A percentile compares a stretch with the other conserved stretches of the same genome.
These are phyloP conservation scores for Cardiospermum halicacabum DNA, from an alignment of 345 rosid genomes.

Conservation along the genomic window DNA sequence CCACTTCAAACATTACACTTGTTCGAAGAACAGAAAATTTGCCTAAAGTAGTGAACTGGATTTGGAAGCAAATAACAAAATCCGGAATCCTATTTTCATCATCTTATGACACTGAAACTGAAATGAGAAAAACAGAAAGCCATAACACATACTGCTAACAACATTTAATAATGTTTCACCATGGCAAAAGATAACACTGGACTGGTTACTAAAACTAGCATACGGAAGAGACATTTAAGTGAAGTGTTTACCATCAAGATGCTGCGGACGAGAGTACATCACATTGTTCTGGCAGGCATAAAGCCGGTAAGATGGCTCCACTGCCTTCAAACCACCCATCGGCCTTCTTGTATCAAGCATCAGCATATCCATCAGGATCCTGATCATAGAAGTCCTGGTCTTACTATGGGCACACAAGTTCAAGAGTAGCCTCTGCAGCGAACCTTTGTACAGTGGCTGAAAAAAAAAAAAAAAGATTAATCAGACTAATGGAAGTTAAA, in stretches of 20 bases:
- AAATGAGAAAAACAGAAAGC: neutral
- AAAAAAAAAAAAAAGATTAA: slow-evolving; percentile 4
- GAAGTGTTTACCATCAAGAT: slow-evolving; percentile 61
- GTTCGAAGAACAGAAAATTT: slow-evolving; percentile 1
- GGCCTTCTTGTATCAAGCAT: slow-evolving; percentile 69
- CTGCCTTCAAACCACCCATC: slow-evolving; percentile 31
- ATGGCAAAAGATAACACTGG: neutral
- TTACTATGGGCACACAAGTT: slow-evolving; percentile 88
- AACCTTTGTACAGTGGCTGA: slow-evolving; percentile 93
- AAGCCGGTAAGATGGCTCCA: slow-evolving; percentile 71
- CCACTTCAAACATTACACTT: neutral
- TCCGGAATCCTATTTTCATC: neutral
- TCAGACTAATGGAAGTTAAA: neutral
- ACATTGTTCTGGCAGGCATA: slow-evolving; percentile 92
- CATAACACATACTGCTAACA: neutral
- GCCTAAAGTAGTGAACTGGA: neutral
- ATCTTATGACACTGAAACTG: neutral
- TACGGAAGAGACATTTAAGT: neutral
- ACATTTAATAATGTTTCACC: neutral
- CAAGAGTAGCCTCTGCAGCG: slow-evolving; percentile 86
- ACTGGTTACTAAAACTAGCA: neutral
- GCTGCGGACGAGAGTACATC: slow-evolving; percentile 88
- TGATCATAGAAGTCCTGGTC: slow-evolving; percentile 71
- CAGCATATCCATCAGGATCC: slow-evolving; percentile 82
- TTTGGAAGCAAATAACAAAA: neutral